Conservation (phyloP, 257 asterid genomes). For the Penstemon newberryi region DNA sequence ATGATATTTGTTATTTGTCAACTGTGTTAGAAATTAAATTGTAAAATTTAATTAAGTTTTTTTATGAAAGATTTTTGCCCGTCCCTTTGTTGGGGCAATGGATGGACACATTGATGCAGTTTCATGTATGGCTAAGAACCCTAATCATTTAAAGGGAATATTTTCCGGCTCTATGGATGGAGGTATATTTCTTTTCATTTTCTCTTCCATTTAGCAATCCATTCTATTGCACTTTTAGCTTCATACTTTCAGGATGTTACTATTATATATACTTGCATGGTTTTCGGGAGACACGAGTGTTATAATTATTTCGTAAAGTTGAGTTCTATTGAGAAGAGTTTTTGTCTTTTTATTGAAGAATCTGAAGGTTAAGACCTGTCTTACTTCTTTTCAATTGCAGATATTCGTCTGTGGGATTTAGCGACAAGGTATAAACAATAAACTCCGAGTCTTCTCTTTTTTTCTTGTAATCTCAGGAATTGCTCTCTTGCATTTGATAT, state of each 20-base stretch:
- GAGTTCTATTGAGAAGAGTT: constrained; percentile 16
- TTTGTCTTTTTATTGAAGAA: constrained; percentile 18
- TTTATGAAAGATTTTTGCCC: constrained; percentile 62
- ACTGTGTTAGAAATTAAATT: constrained; percentile 9
- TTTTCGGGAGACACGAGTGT: neutral
- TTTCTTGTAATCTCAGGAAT: neutral
- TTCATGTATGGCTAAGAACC: constrained; percentile 89
- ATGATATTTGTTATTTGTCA: neutral
- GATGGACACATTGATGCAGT: constrained; percentile 91
- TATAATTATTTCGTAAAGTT: neutral
- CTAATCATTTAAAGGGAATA: constrained; percentile 73
- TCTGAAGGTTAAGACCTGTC: constrained; percentile 18
- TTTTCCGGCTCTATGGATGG: constrained; percentile 97
- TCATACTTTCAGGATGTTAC: neutral
- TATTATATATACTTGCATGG: constrained; percentile 2
- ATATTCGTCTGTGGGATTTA: constrained; percentile 95
- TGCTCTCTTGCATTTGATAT: neutral
- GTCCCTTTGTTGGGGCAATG: constrained; percentile 93
- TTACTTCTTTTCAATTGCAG: constrained; percentile 45
- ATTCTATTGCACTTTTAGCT: constrained; percentile 16
- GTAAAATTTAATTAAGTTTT: neutral
- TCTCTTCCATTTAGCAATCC: neutral
- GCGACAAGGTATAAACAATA: constrained; percentile 63
- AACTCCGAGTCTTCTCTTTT: constrained; percentile 15
- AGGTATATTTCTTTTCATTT: constrained; percentile 42